phyloP scores from a whole-genome alignment of 441 rosid genomes.

The Aquilaria agallochum region DNA sequence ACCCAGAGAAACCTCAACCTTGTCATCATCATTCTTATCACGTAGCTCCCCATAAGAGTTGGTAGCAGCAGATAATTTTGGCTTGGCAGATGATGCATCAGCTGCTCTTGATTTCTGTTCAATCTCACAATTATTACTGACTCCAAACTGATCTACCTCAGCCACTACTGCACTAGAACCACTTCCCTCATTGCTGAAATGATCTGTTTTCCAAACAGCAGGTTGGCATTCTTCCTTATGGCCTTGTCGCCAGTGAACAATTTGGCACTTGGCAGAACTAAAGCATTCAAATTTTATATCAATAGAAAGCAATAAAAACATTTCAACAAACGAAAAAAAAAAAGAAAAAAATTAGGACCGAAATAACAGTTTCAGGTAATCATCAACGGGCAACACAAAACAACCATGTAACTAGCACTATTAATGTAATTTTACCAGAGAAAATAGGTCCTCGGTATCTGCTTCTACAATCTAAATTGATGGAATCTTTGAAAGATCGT shows the following conservation, averaged over 20 bases:
- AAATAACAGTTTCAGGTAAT: too few relatives aligned
- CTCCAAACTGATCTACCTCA: constrained; percentile 22
- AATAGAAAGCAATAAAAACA: constrained; percentile 14
- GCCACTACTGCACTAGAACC: constrained; percentile 26
- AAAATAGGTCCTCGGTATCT: too few relatives aligned
- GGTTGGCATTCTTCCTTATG: constrained; percentile 88
- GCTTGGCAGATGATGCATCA: constrained; percentile 18
- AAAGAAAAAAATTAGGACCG: neutral
- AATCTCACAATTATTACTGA: constrained; percentile 22
- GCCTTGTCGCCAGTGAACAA: constrained; percentile 95
- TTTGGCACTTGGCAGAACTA: constrained; percentile 93
- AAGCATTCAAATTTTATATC: constrained; percentile 17
- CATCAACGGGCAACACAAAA: too few relatives aligned
- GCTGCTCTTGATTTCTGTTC: constrained; percentile 23
- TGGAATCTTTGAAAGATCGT: too few relatives aligned
- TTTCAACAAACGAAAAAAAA: neutral
- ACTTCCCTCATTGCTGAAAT: constrained; percentile 30
- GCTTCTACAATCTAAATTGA: too few relatives aligned
- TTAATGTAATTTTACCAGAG: too few relatives aligned
- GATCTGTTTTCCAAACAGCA: constrained; percentile 19
- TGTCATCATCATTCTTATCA: constrained; percentile 25
- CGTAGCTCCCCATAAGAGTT: constrained; percentile 27
- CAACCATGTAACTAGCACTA: too few relatives aligned
- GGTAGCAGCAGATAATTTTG: constrained; percentile 19
- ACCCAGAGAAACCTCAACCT: constrained; percentile 39